Conservation (phyloP, 1,139 yeast species). For the Yamadazyma triangularis region DNA sequence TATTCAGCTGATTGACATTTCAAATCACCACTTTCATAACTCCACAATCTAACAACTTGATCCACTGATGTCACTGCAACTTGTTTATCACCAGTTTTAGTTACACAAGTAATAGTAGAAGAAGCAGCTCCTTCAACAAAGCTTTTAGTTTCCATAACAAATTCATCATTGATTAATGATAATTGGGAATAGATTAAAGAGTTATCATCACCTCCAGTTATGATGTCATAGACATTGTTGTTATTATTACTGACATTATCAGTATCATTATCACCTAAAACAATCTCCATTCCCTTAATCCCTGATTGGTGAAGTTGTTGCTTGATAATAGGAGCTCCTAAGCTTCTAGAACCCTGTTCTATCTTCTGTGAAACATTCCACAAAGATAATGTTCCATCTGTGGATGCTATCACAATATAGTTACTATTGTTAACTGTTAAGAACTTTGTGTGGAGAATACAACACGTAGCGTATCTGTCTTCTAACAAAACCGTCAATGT, state of each 20-base stretch:
- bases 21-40: constrained; percentile 25
- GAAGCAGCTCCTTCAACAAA: constrained; percentile 65
- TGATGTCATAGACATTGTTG: constrained; percentile 23
- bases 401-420: constrained; percentile 57
- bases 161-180: constrained; percentile 12
- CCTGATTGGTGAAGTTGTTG: constrained; percentile 80
- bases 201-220: constrained; percentile 94
- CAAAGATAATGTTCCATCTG: constrained; percentile 73
- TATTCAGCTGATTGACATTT: constrained; percentile 41
- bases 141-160: constrained; percentile 19
- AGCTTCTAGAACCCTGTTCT: background rate
- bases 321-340: constrained; percentile 29
- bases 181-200: constrained; percentile 51
- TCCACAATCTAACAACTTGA: constrained; percentile 71
- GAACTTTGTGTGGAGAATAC: constrained; percentile 48
- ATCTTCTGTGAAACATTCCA: constrained; percentile 42
- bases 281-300: constrained; percentile 48
- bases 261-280: constrained; percentile 16
- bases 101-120: constrained; percentile 74
- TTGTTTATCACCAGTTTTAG: constrained; percentile 16
- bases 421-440: constrained; percentile 41
- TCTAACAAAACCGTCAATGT: constrained; percentile 40
- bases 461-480: constrained; percentile 66
- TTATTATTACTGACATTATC: too few relatives aligned
- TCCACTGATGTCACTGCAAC: constrained; percentile 67